These are phyloP conservation scores for Orbilia javanica DNA, from an alignment of 2,329 filamentous ascomycete genomes.

Conservation along the genomic window DNA sequence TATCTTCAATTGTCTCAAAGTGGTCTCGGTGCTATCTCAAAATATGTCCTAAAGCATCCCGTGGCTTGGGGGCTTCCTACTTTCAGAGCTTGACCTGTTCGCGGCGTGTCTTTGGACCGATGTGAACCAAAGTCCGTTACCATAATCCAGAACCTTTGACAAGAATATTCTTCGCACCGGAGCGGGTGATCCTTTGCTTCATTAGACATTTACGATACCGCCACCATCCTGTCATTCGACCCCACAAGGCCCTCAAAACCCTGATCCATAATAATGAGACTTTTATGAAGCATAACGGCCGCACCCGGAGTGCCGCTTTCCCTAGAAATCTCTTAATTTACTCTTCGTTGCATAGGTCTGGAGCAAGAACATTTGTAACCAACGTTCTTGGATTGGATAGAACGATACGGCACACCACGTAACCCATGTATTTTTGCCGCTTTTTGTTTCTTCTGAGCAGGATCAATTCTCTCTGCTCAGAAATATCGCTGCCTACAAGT, in stretches of 20 bases:
- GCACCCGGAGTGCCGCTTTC: conserved; percentile 30
- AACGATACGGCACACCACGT: conserved; percentile 2
- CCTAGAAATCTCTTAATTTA: conserved; percentile 16
- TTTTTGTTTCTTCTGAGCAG: conserved; percentile 52
- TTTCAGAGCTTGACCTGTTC: not conserved
- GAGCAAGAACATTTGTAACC: conserved; percentile 21
- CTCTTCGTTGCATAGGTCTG: conserved; percentile 12
- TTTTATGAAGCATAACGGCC: conserved; percentile 32
- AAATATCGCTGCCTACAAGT: conserved; percentile 43
- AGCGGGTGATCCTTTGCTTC: conserved; percentile 7
- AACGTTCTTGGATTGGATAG: conserved; percentile 28
- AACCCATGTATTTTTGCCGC: conserved; percentile 38
- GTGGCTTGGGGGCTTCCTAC: not conserved
- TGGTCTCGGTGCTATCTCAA: no score
- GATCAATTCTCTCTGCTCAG: conserved; percentile 28
- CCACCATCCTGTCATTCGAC: conserved; percentile 7
- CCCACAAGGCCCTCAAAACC: conserved; percentile 35
- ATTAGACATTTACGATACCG: conserved; percentile 11
- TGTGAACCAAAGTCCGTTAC: not conserved
- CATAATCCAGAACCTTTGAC: not conserved
- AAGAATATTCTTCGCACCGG: not conserved
- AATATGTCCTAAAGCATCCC: not conserved
- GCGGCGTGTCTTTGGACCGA: conserved; percentile 13
- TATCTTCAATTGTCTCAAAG: conserved; percentile 1
- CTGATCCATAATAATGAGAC: conserved; percentile 37